These are phyloP conservation scores for Psilocybe subaeruginosa DNA, from an alignment of 768 basidiomycete genomes.

Conservation along the genomic window DNA sequence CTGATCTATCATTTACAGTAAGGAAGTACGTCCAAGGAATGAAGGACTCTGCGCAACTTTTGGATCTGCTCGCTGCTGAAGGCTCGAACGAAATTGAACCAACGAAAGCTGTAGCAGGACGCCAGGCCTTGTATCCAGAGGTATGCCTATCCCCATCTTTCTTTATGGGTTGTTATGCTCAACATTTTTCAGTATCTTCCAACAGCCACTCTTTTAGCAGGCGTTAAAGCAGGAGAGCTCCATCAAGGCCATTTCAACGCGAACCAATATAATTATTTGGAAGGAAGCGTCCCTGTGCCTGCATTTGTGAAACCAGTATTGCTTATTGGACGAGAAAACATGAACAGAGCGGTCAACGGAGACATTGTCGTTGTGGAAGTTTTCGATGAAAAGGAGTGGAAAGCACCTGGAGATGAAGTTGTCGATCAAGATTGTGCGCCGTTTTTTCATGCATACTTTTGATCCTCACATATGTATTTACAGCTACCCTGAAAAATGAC, in stretches of 20 bases:
- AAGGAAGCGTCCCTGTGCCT: conserved; percentile 84
- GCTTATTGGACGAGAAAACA: conserved; percentile 86
- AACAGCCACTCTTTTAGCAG: conserved; percentile 69
- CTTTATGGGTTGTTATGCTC: conserved; percentile 1
- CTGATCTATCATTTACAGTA: conserved; percentile 41
- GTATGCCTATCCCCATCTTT: conserved; percentile 39
- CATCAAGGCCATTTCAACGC: conserved; percentile 96
- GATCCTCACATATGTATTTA: conserved; percentile 1
- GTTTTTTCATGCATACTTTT: background rate
- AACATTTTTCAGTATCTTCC: conserved; percentile 69
- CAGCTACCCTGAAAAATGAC: conserved; percentile 85
- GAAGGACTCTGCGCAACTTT: conserved; percentile 62
- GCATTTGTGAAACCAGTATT: conserved; percentile 79
- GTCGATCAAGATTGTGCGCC: conserved; percentile 86
- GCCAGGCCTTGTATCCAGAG: conserved; percentile 74
- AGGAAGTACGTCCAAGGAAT: conserved; percentile 82
- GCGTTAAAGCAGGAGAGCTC: conserved; percentile 81
- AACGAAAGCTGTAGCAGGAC: conserved; percentile 54
- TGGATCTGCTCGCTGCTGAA: conserved; percentile 80
- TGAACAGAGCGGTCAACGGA: conserved; percentile 95
- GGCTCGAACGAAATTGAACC: conserved; percentile 67
- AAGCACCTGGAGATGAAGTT: conserved; percentile 88
- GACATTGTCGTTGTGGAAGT: conserved; percentile 92
- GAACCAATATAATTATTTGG: conserved; percentile 94
- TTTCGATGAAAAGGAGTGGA: conserved; percentile 89